Evolutionary conservation across 179 eudicot species (phyloP), one percentile per base, ranked within the genome.

Genomic region (Gypsophila paniculata): DNA sequence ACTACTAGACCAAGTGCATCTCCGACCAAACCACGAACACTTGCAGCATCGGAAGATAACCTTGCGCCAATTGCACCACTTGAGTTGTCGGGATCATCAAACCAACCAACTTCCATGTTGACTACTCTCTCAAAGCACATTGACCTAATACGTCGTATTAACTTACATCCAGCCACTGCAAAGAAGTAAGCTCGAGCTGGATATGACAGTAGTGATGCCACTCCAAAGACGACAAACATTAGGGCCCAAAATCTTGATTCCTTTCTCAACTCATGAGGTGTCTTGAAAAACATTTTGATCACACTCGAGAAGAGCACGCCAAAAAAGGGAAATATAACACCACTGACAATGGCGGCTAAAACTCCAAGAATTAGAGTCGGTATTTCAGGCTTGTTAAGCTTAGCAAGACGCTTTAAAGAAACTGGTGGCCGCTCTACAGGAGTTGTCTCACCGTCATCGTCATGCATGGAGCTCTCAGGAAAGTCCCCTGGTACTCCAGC

Each of bases 81-180:
- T 74, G 77, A 74, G 26, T 74, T 68, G 1, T 74, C 77, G 0
- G 77, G 72, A 5, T 68, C 67, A 36, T 74, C 77, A 34, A 74
- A 74, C 77, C 77, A 74, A 18, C 72, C 73, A 6, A 74, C 70
- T 59, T 74, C 77, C 77, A 74, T 74, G 36, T 68, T 60, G 10
- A 74, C 60, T 57, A 74, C 72, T 74, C 23, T 74, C 52, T 74
- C 68, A 49, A 74, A 74, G 58, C 77, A 74, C 65, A 74, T 26
- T 5, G 73, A 46, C 59, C 77, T 68, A 2, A 74, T 48, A 21
- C 73, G 60, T 68, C n/a, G 48, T 59, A 74, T 74, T 55, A 74
- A 59, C 73, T 58, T 68, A 26, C 73, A 68, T 0, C 77, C 77
- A 44, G 77, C 77, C 70, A 68, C 61, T 2, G 77, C 59, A 74